phyloP scores from a whole-genome alignment of 2,329 filamentous ascomycete genomes.

The Xylaria sp. region DNA sequence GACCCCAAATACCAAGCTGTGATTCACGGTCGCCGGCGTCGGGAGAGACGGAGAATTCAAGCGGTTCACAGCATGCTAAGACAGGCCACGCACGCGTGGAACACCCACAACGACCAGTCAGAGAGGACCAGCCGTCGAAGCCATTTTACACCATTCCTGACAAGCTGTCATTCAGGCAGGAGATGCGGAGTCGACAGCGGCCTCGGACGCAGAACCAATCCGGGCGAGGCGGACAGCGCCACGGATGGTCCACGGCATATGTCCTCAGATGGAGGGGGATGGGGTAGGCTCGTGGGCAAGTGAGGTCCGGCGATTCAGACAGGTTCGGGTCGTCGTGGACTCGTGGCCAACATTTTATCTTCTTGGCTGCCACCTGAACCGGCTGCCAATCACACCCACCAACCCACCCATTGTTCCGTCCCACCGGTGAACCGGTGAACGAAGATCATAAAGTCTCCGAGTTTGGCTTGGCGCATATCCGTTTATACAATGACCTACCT shows the following conservation, averaged over 20 bases:
- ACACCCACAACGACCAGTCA: conserved; percentile 9
- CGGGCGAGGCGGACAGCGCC: conserved; percentile 14
- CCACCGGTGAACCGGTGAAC: conserved; percentile 7
- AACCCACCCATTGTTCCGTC: conserved; percentile 7
- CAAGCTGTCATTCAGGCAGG: not conserved
- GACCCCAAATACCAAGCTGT: not conserved
- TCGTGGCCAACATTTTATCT: conserved; percentile 12
- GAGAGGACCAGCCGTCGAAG: conserved; percentile 8
- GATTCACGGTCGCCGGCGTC: conserved; percentile 4
- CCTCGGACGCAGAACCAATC: conserved; percentile 22
- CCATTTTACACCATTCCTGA: not conserved
- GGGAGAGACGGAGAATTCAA: conserved; percentile 7
- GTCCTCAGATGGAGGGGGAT: not conserved
- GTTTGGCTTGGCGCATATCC: conserved; percentile 1
- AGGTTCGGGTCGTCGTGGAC: conserved; percentile 10
- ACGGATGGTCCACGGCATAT: conserved; percentile 15
- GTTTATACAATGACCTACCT: not conserved
- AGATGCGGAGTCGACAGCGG: conserved; percentile 17
- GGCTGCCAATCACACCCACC: conserved; percentile 23
- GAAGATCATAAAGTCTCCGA: conserved; percentile 18
- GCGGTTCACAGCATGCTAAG: conserved; percentile 12
- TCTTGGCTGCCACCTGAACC: conserved; percentile 14
- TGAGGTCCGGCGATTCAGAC: not conserved
- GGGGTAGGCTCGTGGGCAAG: too few relatives aligned
- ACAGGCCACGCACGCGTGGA: conserved; percentile 7